These are phyloP conservation scores for Yamadazyma atmosphaerica DNA, from an alignment of 1,139 yeast species.

Conservation along the genomic window DNA sequence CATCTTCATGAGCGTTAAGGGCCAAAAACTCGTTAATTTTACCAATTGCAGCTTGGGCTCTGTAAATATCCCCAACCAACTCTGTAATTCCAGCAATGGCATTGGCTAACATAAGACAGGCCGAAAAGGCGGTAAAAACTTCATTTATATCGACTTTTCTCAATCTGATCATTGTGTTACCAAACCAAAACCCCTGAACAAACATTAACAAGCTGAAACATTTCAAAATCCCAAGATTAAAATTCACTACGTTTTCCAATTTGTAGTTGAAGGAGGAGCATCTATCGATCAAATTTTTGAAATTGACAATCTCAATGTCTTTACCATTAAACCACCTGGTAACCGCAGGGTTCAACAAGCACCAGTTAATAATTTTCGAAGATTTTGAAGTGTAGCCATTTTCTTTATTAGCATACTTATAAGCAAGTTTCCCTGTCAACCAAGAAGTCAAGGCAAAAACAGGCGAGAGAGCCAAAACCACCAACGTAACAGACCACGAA, in stretches of 20 bases:
- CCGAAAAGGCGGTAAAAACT: slow-evolving; percentile 79
- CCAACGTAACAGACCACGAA: slow-evolving; percentile 83
- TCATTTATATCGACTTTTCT: slow-evolving; percentile 55
- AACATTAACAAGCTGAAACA: slow-evolving; percentile 68
- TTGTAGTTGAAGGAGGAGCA: slow-evolving; percentile 52
- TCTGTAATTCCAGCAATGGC: slow-evolving; percentile 53
- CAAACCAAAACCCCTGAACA: slow-evolving; percentile 93
- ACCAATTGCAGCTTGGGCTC: slow-evolving; percentile 61
- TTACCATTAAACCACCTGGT: slow-evolving; percentile 67
- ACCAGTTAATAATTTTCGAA: slow-evolving; percentile 70
- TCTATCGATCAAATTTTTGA: slow-evolving; percentile 34
- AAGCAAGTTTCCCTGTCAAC: slow-evolving; percentile 53
- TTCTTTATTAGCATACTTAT: slow-evolving; percentile 52
- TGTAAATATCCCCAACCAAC: slow-evolving; percentile 56
- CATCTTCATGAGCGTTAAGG: slow-evolving; percentile 14
- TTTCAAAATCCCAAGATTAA: slow-evolving; percentile 60
- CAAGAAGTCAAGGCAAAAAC: slow-evolving; percentile 53
- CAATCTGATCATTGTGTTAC: slow-evolving; percentile 59
- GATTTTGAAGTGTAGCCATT: slow-evolving; percentile 57
- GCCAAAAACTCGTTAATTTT: slow-evolving; percentile 32
- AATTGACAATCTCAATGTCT: slow-evolving; percentile 46
- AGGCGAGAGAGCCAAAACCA: slow-evolving; percentile 73
- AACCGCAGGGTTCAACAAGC: slow-evolving; percentile 56
- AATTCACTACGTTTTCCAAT: slow-evolving; percentile 49
- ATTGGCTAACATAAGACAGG: slow-evolving; percentile 72